Base-by-base conservation (phyloP, 169 alveolate species). In the Plasmodium coatneyi region DNA sequence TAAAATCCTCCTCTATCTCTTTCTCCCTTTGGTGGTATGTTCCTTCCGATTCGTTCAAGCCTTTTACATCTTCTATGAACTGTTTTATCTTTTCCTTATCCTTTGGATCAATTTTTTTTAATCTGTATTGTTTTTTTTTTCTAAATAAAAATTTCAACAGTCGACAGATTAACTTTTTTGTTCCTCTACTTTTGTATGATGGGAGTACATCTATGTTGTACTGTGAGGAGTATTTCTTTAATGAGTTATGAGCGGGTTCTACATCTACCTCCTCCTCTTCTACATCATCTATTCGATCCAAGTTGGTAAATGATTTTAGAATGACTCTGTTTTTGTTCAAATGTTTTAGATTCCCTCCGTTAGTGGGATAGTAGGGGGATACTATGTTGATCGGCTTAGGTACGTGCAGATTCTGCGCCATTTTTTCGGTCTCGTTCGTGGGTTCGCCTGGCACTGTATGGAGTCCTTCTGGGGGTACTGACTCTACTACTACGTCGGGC, bases 21-120 rank as follows among this genome's bases (percentile, higher is more conserved):
- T 28, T 0, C 71, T 82, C 91, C 16, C 43, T 82, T 22, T 25
- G 34, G 25, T 32, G 34, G 10, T 25, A 3, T 16, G 49, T 81
- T 14, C 43, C 83, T 22, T 25, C 19, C 0, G 19, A 71, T 0
- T 43, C 70, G 16, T 5, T 39, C 14, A 12, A 1, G 4, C 9
- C 4, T 86, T 72, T 54, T 86, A 76, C 43, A 28, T 76, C 80
- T 70, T 36, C 12, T 19, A 86, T 86, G 76, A 86, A 86, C 16
- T 30, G 32, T 2, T 74, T 56, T 16, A 86, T 19, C 80, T 52
- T 72, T 14, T 86, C 43, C 60, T 76, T 52, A 1, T 46, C 25
- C 12, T 86, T 41, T 1, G 7, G 10, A 25, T 74, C 80, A 1
- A 86, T n/a, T 54, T 76, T 19, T 74, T 76, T 9, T 5, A 86